phyloP scores from a whole-genome alignment of 2,329 filamentous ascomycete species.

The Fusarium haematococcum region DNA sequence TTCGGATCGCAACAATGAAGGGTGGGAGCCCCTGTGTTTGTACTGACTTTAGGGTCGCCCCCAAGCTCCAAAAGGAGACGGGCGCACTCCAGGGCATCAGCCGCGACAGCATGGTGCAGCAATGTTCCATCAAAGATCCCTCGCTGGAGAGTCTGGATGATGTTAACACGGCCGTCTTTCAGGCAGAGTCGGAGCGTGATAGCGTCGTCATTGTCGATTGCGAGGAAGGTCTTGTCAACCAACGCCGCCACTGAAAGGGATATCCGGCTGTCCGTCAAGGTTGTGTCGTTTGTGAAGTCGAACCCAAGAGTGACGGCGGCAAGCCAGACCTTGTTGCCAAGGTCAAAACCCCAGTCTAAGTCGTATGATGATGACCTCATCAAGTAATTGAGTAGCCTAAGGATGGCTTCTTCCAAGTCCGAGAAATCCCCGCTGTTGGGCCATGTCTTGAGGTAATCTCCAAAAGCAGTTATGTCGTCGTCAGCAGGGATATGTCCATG shows the following conservation, averaged over 20 bases:
- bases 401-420: background rate
- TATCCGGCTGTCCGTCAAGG: background rate
- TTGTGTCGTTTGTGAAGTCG: background rate
- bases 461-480: background rate
- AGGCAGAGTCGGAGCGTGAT: background rate
- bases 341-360: background rate
- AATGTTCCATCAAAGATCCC: too few species aligned
- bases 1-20: background rate
- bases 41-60: background rate
- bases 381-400: background rate
- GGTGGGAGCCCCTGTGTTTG: background rate
- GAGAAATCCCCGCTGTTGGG: background rate
- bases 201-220: background rate
- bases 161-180: too few species aligned
- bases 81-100: background rate
- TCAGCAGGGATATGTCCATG: background rate
- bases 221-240: background rate
- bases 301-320: background rate
- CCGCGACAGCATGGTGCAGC: too few species aligned
- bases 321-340: background rate
- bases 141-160: too few species aligned
- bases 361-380: background rate
- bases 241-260: background rate
- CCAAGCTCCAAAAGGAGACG: background rate
- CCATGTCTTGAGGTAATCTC: background rate